phyloP scores from a whole-genome alignment of 2,329 filamentous ascomycete species.

The Trichoderma koningii region DNA sequence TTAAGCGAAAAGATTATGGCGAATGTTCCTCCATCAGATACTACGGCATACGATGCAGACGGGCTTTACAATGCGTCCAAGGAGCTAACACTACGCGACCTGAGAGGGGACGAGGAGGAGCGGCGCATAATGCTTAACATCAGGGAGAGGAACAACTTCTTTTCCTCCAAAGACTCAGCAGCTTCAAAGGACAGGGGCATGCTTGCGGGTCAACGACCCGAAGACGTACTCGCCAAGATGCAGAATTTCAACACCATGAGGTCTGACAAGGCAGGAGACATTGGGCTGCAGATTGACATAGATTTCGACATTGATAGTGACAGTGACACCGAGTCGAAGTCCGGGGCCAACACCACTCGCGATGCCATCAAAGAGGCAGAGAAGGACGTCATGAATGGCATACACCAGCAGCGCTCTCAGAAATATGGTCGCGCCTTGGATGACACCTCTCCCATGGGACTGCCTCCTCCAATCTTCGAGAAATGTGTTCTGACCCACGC shows the following conservation, averaged over 20 bases:
- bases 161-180: conserved; percentile 61
- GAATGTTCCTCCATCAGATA: conserved; percentile 78
- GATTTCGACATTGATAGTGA: conserved; percentile 71
- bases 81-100: conserved; percentile 75
- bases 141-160: conserved; percentile 83
- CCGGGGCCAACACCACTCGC: conserved; percentile 67
- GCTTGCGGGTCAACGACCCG: conserved; percentile 70
- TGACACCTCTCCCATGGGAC: conserved; percentile 55
- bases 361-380: conserved; percentile 65
- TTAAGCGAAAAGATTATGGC: conserved; percentile 93
- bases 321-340: conserved; percentile 62
- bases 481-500: conserved; percentile 74
- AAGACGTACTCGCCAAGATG: conserved; percentile 66
- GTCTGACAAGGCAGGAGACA: conserved; percentile 50
- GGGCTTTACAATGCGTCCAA: conserved; percentile 74
- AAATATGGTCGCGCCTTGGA: conserved; percentile 54
- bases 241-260: conserved; percentile 60
- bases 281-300: conserved; percentile 65
- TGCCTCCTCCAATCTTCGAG: conserved; percentile 57
- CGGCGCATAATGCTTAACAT: conserved; percentile 82
- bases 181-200: conserved; percentile 49
- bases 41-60: conserved; percentile 57
- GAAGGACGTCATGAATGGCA: conserved; percentile 65
- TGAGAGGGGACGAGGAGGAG: conserved; percentile 72
- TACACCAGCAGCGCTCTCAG: conserved; percentile 63